Percentiles rank a stretch among this genome's conserved stretches.
Conservation (phyloP, 1,284 basidiomycete genomes). For the Ceratobasidium sp. region DNA sequence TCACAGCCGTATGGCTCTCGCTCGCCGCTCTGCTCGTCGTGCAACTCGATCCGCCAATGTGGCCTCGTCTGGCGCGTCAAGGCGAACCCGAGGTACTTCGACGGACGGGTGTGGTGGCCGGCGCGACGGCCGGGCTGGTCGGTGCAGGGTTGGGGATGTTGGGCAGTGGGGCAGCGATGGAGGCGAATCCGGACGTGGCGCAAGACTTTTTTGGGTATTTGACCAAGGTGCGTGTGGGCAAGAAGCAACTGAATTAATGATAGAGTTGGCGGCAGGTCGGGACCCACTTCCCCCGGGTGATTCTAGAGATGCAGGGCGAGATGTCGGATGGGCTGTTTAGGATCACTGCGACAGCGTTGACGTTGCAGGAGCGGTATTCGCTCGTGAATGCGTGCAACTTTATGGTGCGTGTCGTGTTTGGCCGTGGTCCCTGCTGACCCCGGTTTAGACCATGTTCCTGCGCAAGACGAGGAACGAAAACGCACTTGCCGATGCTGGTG, state of each 20-base stretch:
- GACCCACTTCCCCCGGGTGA: constrained; percentile 74
- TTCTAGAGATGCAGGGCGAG: constrained; percentile 74
- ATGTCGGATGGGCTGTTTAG: constrained; percentile 77
- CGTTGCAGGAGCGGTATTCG: constrained; percentile 87
- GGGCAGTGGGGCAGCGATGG: constrained; percentile 68
- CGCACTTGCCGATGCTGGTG: constrained; percentile 50
- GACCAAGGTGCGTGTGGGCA: constrained; percentile 63
- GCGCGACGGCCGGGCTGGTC: constrained; percentile 68
- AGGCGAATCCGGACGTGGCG: constrained; percentile 85
- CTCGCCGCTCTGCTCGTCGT: constrained; percentile 80
- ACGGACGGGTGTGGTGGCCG: constrained; percentile 59
- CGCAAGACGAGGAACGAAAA: constrained; percentile 39
- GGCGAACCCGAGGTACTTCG: constrained; percentile 59
- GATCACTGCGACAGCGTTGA: constrained; percentile 74
- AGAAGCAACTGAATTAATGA: constrained; percentile 19
- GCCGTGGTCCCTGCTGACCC: background rate
- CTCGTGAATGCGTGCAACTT: constrained; percentile 84
- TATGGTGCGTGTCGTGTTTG: constrained; percentile 64
- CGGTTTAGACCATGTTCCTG: constrained; percentile 44
- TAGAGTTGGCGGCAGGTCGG: constrained; percentile 63
- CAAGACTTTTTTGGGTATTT: constrained; percentile 87
- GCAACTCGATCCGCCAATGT: constrained; percentile 78
- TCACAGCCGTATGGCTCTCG: constrained; percentile 85
- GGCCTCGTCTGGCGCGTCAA: constrained; percentile 60
- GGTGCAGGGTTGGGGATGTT: constrained; percentile 69